These are phyloP conservation scores for Sporothrix phasma DNA, from an alignment of 2,329 filamentous ascomycete species.

Conservation along the genomic window DNA sequence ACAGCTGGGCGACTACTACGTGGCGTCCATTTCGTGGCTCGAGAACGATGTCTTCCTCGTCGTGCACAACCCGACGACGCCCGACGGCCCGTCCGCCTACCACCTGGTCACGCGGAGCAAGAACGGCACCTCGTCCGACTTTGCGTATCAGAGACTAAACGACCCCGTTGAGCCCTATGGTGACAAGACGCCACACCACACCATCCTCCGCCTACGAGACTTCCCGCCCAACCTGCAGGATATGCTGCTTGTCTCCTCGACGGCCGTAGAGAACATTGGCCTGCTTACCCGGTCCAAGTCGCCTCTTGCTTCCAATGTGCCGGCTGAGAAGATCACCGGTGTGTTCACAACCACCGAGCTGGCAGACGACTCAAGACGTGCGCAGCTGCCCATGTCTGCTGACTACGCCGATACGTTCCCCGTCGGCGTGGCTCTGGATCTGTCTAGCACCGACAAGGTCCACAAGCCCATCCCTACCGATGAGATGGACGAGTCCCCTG, in stretches of 20 bases:
- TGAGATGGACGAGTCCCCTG: slow-evolving; percentile 67
- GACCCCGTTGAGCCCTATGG: slow-evolving; percentile 68
- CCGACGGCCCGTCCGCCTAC: slow-evolving; percentile 58
- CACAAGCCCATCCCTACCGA: slow-evolving; percentile 66
- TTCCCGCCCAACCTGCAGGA: slow-evolving; percentile 76
- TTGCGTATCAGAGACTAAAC: slow-evolving; percentile 62
- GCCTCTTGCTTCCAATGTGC: slow-evolving; percentile 51
- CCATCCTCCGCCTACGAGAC: slow-evolving; percentile 64
- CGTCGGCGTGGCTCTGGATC: slow-evolving; percentile 70
- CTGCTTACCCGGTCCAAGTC: slow-evolving; percentile 64
- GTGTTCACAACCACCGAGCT: slow-evolving; percentile 66
- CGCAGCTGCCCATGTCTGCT: slow-evolving; percentile 62
- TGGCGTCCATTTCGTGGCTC: slow-evolving; percentile 77
- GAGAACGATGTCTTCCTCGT: slow-evolving; percentile 78
- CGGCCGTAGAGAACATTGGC: slow-evolving; percentile 68
- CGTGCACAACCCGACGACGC: slow-evolving; percentile 60
- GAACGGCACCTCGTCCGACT: slow-evolving; percentile 39
- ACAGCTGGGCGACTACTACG: slow-evolving; percentile 55
- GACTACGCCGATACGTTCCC: slow-evolving; percentile 61
- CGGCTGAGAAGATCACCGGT: slow-evolving; percentile 49
- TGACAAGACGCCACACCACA: slow-evolving; percentile 62
- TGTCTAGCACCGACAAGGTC: slow-evolving; percentile 74
- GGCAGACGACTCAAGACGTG: slow-evolving; percentile 63
- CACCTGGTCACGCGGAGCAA: slow-evolving; percentile 66
- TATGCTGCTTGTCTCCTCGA: slow-evolving; percentile 71